phyloP scores from a whole-genome alignment of 2,329 filamentous ascomycete species.

The Elsinoe ampelina region DNA sequence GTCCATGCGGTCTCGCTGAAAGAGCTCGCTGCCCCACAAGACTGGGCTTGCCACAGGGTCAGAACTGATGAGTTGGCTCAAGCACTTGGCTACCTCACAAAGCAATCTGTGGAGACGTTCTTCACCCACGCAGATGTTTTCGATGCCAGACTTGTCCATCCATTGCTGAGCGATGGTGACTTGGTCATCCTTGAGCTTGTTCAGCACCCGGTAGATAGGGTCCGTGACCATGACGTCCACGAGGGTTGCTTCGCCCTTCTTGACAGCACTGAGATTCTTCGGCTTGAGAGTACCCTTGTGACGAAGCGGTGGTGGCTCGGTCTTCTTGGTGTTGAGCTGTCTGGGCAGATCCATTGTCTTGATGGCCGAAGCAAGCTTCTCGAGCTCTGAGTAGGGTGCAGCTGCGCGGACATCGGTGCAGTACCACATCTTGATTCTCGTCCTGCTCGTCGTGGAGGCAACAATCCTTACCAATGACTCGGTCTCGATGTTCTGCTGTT shows the following conservation, averaged over 20 bases:
- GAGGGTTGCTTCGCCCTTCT: conserved; percentile 69
- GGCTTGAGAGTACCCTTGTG: conserved; percentile 19
- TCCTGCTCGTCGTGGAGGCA: conserved; percentile 44
- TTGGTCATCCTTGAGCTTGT: conserved; percentile 94
- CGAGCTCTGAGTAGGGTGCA: conserved; percentile 75
- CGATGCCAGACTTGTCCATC: conserved; percentile 71
- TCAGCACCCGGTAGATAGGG: conserved; percentile 77
- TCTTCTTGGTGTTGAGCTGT: conserved; percentile 33
- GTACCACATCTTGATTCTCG: conserved; percentile 98
- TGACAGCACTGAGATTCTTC: conserved; percentile 12
- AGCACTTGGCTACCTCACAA: conserved; percentile 78
- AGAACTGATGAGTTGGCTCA: conserved; percentile 76
- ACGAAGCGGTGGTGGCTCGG: conserved; percentile 29
- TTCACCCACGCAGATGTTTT: conserved; percentile 91
- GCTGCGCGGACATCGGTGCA: conserved; percentile 89
- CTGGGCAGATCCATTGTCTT: conserved; percentile 71
- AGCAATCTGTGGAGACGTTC: conserved; percentile 91
- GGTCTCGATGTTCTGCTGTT: conserved; percentile 59
- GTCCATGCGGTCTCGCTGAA: conserved; percentile 52
- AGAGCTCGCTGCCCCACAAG: conserved; percentile 86
- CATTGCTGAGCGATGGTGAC: conserved; percentile 75
- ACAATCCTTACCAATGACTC: conserved; percentile 4
- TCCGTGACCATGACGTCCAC: conserved; percentile 78
- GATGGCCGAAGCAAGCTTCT: conserved; percentile 74
- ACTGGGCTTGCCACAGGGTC: conserved; percentile 77